Evolutionary conservation across 2,329 filamentous ascomycete genomes (phyloP), one percentile per base, ranked within the genome.

Genomic region (Nemania serpens): DNA sequence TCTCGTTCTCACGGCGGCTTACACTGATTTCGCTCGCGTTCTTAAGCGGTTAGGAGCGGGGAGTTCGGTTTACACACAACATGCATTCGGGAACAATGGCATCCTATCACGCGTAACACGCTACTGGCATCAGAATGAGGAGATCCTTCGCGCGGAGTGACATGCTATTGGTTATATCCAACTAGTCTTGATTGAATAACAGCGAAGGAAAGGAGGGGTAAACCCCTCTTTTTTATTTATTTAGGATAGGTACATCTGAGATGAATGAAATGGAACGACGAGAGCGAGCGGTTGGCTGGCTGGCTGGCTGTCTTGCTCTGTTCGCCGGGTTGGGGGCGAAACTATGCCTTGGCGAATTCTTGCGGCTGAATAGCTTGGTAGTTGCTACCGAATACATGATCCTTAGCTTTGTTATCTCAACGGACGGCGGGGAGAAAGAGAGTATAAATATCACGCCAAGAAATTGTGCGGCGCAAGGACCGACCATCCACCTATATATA

Each of bases 1-100:
- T 45, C 33, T 52, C 37, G 36, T 57, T 50, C 47, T 34, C 20
- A 36, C 29, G 59, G 62, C 53, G 62, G 62, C 46, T 53, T 57
- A 52, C 48, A 37, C 47, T 64, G 55, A 50, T 58, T 59, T 62
- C 15, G 41, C 51, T 49, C 33, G 33, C n/a, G 17, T 18, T 51
- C 29, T 11, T 11, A 43, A 55, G 43, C 52, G 46, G 22, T n/a
- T 39, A 29, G 29, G 41, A 20, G 18, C 41, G 37, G 47, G 55
- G 53, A 58, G 41, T 63, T 58, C 25, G 52, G 37, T 60, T 36
- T 18, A 42, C 46, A 41, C 20, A 42, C 36, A 20, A 20, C 39
- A 6, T 20, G 25, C 25, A 29, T 29, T 29, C 25, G 25, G 25
- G 25, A 29, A 39, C 36, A 39, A 39, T n/a, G 3, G 15, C 36